These are phyloP conservation scores for Didymella pinodella DNA, from an alignment of 2,329 filamentous ascomycete species.

Conservation along the genomic window DNA sequence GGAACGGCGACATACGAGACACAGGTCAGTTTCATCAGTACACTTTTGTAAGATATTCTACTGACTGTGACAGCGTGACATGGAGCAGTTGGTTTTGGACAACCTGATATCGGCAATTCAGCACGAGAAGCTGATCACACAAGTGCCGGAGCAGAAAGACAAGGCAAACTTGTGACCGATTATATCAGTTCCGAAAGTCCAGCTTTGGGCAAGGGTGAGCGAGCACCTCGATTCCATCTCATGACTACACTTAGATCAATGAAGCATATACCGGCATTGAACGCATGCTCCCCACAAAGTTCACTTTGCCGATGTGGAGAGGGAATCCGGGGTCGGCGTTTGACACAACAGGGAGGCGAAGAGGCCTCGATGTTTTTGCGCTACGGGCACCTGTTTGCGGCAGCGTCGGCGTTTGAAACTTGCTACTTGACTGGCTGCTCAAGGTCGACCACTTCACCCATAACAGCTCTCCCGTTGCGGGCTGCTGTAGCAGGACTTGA, in stretches of 20 bases:
- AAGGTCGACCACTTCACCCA: not conserved
- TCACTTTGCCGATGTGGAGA: constrained; percentile 8
- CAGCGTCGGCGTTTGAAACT: constrained; percentile 19
- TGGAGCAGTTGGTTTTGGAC: constrained; percentile 66
- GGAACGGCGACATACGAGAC: constrained; percentile 68
- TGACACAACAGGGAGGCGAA: constrained; percentile 21
- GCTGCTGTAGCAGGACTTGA: not conserved
- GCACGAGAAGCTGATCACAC: constrained; percentile 65
- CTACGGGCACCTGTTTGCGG: constrained; percentile 11
- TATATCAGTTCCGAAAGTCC: not conserved
- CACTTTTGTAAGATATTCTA: not conserved
- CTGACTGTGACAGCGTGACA: constrained; percentile 55
- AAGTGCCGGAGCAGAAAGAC: constrained; percentile 65
- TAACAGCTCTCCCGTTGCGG: not conserved
- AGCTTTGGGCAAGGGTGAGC: not conserved
- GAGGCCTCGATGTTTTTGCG: not conserved
- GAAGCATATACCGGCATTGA: constrained; percentile 6
- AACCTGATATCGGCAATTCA: constrained; percentile 66
- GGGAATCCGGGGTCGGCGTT: constrained; percentile 34
- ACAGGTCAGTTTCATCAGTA: constrained; percentile 51
- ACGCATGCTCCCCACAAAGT: constrained; percentile 4
- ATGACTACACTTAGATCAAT: constrained; percentile 17
- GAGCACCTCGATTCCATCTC: not conserved
- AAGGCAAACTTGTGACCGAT: constrained; percentile 40
- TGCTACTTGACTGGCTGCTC: not conserved